Conservation (phyloP, 2,329 filamentous ascomycete genomes). For the Cercospora sesami region DNA sequence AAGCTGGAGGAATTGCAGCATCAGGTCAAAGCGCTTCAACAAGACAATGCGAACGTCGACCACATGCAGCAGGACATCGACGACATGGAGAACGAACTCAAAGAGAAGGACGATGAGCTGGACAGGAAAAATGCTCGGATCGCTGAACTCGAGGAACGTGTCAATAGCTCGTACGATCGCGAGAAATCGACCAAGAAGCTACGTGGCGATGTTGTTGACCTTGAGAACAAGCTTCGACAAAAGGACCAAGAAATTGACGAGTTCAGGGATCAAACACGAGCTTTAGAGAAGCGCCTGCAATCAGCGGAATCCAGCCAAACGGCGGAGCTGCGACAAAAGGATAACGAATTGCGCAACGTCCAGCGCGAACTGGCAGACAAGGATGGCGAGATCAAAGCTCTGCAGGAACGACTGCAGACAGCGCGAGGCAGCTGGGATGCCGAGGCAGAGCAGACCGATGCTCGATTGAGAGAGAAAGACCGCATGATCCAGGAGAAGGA, state of each 20-base stretch:
- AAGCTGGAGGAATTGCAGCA: constrained; percentile 51
- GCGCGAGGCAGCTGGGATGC: constrained; percentile 43
- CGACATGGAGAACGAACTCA: constrained; percentile 53
- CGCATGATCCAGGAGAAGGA: constrained; percentile 69
- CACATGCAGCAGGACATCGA: constrained; percentile 60
- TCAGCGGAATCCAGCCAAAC: constrained; percentile 26
- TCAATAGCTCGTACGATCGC: constrained; percentile 36
- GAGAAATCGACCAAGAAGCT: constrained; percentile 43
- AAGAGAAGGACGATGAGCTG: constrained; percentile 47
- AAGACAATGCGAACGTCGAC: constrained; percentile 53
- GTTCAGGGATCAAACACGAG: constrained; percentile 35
- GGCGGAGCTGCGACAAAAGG: constrained; percentile 34
- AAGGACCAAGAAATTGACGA: constrained; percentile 41
- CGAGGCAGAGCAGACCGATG: constrained; percentile 41
- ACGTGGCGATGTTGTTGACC: constrained; percentile 37
- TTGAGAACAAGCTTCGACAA: constrained; percentile 40
- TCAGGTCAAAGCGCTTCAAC: constrained; percentile 42
- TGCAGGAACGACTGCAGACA: constrained; percentile 41
- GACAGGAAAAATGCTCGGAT: constrained; percentile 37
- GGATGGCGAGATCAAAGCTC: constrained; percentile 40
- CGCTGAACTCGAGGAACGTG: constrained; percentile 36
- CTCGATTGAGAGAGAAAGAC: constrained; percentile 42
- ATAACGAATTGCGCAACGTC: constrained; percentile 63
- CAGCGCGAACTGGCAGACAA: constrained; percentile 41
- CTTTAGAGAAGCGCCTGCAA: constrained; percentile 38